Base-by-base conservation (phyloP, 306 rosid genomes). In the Amphicarpaea edgeworthii region DNA sequence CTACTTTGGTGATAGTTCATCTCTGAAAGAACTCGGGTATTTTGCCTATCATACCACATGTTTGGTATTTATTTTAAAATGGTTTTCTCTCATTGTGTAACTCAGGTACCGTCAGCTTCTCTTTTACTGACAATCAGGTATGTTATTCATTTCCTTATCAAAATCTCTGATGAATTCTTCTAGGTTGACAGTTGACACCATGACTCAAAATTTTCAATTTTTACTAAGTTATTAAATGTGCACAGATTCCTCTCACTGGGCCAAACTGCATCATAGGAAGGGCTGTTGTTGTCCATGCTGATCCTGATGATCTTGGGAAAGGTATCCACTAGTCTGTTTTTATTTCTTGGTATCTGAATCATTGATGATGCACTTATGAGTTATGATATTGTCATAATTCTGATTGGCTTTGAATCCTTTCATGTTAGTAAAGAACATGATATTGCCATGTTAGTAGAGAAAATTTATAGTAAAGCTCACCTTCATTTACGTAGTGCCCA, bases 261-360 rank as follows among this genome's bases (percentile, higher is more conserved):
- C 86, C 93, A 60, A 45, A 96, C 77, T 88, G 97, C 63, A 82
- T 96, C 69, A 76, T 96, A 6, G 99, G 99, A 66, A 93, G 99
- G 85, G 99, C 99, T 17, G 90, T 96, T 79, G 99, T 96, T 61
- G 99, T 96, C 77, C 99, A 96, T 73, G 87, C 45, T 7, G 99
- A 92, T 82, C 93, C 97, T 8, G 98, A 96, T 87, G 99, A 96
- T 82, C 93, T 96, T 71, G 98, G 99, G 62, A 89, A 83, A 89
- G 99, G 99, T 96, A 88, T 82, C 50, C 26, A 24, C 54, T 42
- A 3, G 28, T 23, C 12, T 65, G 1, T 45, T 64, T 34, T 26
- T 45, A 16, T 60, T 60, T 3, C 3, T 47, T 60, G 43, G 55
- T 12, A 53, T 63, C 6, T 5, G 46, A 41, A 61, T 28, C 62